These are phyloP conservation scores for Penicillium atrosanguineum DNA, from an alignment of 495 filamentous ascomycete genomes.

Conservation along the genomic window DNA sequence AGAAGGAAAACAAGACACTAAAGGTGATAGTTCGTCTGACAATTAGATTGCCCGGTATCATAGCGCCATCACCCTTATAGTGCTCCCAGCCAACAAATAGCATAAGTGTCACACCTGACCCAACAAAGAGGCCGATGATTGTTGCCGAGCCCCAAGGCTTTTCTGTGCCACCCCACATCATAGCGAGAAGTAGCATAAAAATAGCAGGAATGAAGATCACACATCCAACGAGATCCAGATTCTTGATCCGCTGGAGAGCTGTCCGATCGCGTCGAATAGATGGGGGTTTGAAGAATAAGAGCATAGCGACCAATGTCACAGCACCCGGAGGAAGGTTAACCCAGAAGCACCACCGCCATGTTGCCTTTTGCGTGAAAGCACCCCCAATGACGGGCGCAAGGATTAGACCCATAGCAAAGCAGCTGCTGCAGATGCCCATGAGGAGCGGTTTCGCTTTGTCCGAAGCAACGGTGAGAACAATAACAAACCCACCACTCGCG, in stretches of 20 bases:
- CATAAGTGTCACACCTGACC: not conserved
- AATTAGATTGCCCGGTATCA: not conserved
- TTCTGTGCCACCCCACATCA: slow-evolving; percentile 40
- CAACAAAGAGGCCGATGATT: not conserved
- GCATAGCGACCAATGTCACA: slow-evolving; percentile 48
- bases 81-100: not conserved
- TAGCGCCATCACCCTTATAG: not conserved
- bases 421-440: slow-evolving; percentile 62
- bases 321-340: slow-evolving; percentile 68
- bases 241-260: slow-evolving; percentile 15
- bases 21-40: not conserved
- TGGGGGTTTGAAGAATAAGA: slow-evolving; percentile 42
- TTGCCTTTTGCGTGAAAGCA: slow-evolving; percentile 51
- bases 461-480: slow-evolving; percentile 59
- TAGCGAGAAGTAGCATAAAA: slow-evolving; percentile 34
- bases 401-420: slow-evolving; percentile 67
- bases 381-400: slow-evolving; percentile 63
- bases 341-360: slow-evolving; percentile 84
- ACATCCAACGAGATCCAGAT: slow-evolving; percentile 31
- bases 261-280: not conserved
- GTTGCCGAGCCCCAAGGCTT: slow-evolving; percentile 27
- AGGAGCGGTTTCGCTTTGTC: slow-evolving; percentile 53
- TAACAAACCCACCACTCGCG: slow-evolving; percentile 66
- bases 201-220: slow-evolving; percentile 28
- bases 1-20: not conserved